A percentile compares a stretch with the other conserved stretches of the same genome.
Evolutionary conservation across 148 eudicot genomes (phyloP).

Genomic region (Diospyros kaki): DNA sequence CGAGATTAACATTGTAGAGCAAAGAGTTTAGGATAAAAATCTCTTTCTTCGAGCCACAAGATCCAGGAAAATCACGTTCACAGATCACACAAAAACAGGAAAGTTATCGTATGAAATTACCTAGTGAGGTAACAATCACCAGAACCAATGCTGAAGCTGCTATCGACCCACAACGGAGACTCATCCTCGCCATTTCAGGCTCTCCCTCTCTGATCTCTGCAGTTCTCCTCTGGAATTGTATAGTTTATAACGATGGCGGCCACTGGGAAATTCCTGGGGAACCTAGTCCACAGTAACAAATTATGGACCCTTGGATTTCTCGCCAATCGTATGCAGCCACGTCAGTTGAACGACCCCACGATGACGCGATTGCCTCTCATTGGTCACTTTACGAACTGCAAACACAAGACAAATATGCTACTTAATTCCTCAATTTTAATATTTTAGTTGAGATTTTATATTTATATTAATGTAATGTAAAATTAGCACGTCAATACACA

Average conservation of each 20-base stretch:
- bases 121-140: conserved; percentile 30
- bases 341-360: neutral
- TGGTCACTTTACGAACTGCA: neutral
- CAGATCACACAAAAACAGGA: neutral
- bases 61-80: conserved; percentile 4
- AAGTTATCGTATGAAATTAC: conserved; percentile 15
- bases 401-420: neutral
- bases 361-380: neutral
- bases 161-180: conserved; percentile 2
- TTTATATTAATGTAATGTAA: too few species aligned
- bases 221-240: too few species aligned
- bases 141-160: conserved; percentile 26
- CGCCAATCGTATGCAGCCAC: neutral
- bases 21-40: neutral
- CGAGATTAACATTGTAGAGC: neutral
- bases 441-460: too few species aligned
- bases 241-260: neutral
- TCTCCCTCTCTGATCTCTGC: neutral
- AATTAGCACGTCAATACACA: too few species aligned
- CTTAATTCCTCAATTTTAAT: too few species aligned
- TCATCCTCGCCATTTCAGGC: conserved; percentile 31
- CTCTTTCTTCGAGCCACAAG: neutral
- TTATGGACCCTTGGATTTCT: neutral
- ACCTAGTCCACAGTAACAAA: neutral
- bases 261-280: neutral